Percentiles rank a stretch among this genome's conserved stretches.
These are phyloP conservation scores for Lagenaria siceraria DNA, from an alignment of 306 rosid species.

Conservation along the genomic window DNA sequence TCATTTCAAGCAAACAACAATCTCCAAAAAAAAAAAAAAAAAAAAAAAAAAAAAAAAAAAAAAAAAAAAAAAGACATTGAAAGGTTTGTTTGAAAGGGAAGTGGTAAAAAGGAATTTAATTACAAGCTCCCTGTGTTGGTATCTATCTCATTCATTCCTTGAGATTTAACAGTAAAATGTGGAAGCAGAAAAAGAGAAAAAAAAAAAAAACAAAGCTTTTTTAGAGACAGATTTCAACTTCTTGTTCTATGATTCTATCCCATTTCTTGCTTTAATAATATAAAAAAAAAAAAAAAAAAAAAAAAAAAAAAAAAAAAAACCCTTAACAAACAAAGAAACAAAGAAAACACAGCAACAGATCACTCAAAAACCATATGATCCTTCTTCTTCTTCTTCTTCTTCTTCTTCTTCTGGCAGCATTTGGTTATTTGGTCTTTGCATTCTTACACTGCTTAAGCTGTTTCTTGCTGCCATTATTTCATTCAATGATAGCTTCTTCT, in stretches of 20 bases:
- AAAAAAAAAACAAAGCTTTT: background rate
- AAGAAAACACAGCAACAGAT: background rate
- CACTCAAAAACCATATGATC: background rate
- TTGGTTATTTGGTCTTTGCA: constrained; percentile 50
- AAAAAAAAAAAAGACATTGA: too few species aligned
- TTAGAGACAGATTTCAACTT: constrained; percentile 5
- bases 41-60: too few species aligned
- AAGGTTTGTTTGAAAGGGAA: background rate
- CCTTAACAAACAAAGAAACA: background rate
- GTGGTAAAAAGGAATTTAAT: background rate
- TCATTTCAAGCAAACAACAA: background rate
- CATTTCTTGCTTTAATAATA: background rate
- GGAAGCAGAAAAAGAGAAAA: background rate
- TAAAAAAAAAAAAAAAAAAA: too few species aligned
- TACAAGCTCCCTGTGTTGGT: constrained; percentile 4
- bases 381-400: constrained; percentile 20
- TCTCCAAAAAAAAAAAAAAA: background rate
- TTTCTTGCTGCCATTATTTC: constrained; percentile 82
- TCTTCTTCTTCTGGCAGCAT: constrained; percentile 31
- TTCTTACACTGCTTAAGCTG: constrained; percentile 69
- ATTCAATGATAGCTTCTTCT: constrained; percentile 62
- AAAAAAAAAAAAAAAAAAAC: too few species aligned
- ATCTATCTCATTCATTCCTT: constrained; percentile 8
- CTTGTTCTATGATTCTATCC: background rate
- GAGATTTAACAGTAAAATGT: background rate